Evolutionary conservation across 164 flowering plant species (phyloP), one percentile per base, ranked within the genome.

Genomic region (Piper longum): DNA sequence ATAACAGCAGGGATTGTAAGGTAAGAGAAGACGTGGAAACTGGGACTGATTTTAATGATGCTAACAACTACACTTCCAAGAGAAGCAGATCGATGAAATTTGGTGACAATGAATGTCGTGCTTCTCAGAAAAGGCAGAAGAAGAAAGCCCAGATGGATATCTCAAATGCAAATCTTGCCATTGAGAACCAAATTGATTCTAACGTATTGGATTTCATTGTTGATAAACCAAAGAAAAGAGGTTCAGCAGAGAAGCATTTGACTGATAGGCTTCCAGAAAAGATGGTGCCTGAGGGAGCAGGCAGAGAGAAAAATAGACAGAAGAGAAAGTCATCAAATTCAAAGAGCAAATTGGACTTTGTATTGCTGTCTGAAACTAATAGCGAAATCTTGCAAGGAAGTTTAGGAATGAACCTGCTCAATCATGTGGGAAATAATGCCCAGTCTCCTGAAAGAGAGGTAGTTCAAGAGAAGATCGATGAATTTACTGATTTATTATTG

Each of bases 61-160:
- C 7, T 12, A 58, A 70, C 51, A 67, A 56, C 43, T 61, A 64
- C 9, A 60, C 67, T 36, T 59, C 59, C 18, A 65, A 61, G 63
- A 71, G 69, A 42, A 61, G 48, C 54, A 62, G 59, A 56, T 57
- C 71, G 13, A 19, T 57, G 7, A 60, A 54, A 12, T 16, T n/a
- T 44, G 64, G 67, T 63, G 48, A 60, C 17, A n/a, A 16, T 58
- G 5, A 41, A 19, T 42, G 70, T 16, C 16, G 62, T 66, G 43
- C 60, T 64, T 64, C 64, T 8, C 75, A 79, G 78, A 76, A 74
- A 75, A 80, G 57, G 68, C 72, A 39, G 42, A 75, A 71, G 39
- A 57, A 40, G 58, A 67, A 70, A 59, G 74, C 64, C 64, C 66
- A 62, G 58, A 62, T 16, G 64, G 73, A 65, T 61, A 67, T 62